phyloP scores from a whole-genome alignment of 306 rosid species.

The Biancaea sappan region DNA sequence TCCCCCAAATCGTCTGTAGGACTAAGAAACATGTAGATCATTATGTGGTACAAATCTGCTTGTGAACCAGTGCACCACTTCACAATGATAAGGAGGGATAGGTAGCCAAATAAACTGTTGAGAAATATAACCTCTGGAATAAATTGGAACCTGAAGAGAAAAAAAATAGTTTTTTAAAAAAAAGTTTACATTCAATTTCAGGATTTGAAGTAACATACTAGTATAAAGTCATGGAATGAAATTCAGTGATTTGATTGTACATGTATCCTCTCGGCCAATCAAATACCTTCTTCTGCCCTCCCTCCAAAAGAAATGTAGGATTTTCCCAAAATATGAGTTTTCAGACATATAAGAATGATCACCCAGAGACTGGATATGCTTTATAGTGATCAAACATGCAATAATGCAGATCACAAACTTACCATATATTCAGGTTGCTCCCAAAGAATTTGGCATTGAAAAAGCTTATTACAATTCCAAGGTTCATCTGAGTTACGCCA shows the following conservation, averaged over 20 bases:
- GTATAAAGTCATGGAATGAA: conserved; percentile 8
- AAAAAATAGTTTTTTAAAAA: conserved; percentile 24
- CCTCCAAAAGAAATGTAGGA: neutral
- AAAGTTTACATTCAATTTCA: conserved; percentile 25
- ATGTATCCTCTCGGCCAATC: conserved; percentile 20
- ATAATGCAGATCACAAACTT: conserved; percentile 37
- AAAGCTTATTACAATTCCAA: conserved; percentile 86
- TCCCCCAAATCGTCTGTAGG: conserved; percentile 92
- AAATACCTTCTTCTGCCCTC: neutral
- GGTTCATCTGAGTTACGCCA: conserved; percentile 98
- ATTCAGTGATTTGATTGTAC: conserved; percentile 18
- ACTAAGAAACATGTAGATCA: conserved; percentile 98
- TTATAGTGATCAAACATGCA: conserved; percentile 3
- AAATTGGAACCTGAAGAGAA: conserved; percentile 84
- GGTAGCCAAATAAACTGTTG: conserved; percentile 90
- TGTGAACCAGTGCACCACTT: conserved; percentile 98
- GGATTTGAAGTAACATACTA: conserved; percentile 9
- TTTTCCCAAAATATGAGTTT: conserved; percentile 6
- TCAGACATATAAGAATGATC: conserved; percentile 5
- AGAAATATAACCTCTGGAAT: conserved; percentile 90
- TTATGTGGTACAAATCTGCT: conserved; percentile 86
- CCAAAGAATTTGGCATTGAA: conserved; percentile 78
- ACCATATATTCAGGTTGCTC: conserved; percentile 78
- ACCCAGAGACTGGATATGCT: neutral
- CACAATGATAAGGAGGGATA: conserved; percentile 73